Evolutionary conservation across 2,329 filamentous ascomycete genomes (phyloP).

Genomic region (Alternaria dauci): DNA sequence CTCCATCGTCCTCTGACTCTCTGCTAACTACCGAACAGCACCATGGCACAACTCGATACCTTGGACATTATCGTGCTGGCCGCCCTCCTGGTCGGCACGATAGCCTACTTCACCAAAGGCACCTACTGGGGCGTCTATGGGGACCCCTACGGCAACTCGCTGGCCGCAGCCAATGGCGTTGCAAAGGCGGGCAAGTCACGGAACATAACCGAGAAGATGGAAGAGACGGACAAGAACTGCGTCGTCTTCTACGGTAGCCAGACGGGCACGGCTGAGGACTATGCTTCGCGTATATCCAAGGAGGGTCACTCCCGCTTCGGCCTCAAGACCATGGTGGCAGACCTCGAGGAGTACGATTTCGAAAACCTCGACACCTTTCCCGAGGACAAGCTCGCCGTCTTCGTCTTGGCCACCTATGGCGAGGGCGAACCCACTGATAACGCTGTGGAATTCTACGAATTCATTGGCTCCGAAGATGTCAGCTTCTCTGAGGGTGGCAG

Average conservation of each 20-base stretch:
- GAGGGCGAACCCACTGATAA: conserved; percentile 99
- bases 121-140: conserved; percentile 89
- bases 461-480: conserved; percentile 82
- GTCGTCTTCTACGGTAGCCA: conserved; percentile 99
- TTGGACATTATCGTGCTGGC: conserved; percentile 92
- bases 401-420: conserved; percentile 95
- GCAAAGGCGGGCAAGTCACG: conserved; percentile 84
- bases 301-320: conserved; percentile 97
- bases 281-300: conserved; percentile 94
- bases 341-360: conserved; percentile 97
- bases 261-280: conserved; percentile 97
- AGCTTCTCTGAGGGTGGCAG: conserved; percentile 75
- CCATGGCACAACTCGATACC: conserved; percentile 95
- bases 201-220: conserved; percentile 95
- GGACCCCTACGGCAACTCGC: conserved; percentile 83
- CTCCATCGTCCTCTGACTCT: conserved; percentile 18
- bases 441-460: conserved; percentile 98
- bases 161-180: conserved; percentile 70
- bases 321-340: conserved; percentile 96
- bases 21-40: conserved; percentile 41
- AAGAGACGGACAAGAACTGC: conserved; percentile 95
- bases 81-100: conserved; percentile 81
- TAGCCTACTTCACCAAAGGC: conserved; percentile 98
- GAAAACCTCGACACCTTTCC: conserved; percentile 91
- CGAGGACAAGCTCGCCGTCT: conserved; percentile 90